Evolutionary conservation across 2,329 filamentous ascomycete species (phyloP).

Genomic region (Graphium sp.): DNA sequence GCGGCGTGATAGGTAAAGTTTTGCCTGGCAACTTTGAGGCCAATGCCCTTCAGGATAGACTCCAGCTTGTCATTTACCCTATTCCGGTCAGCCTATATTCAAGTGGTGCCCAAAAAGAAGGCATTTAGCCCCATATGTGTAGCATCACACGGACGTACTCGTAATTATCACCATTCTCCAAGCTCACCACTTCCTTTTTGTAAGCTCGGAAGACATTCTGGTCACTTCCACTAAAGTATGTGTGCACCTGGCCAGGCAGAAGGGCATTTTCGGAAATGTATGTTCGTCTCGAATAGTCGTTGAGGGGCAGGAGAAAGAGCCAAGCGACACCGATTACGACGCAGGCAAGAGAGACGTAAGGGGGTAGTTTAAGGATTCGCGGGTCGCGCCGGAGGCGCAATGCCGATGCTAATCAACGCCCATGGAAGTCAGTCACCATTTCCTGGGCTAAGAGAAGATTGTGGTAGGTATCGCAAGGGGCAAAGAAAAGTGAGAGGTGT

Average conservation of each 20-base stretch:
- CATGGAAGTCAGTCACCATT: too few species aligned
- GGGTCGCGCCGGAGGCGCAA: conserved; percentile 64
- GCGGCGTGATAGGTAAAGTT: conserved; percentile 73
- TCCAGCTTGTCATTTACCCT: conserved; percentile 56
- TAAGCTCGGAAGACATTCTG: conserved; percentile 90
- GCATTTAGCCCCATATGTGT: neutral
- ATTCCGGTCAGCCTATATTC: too few species aligned
- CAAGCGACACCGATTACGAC: conserved; percentile 74
- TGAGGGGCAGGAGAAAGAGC: conserved; percentile 76
- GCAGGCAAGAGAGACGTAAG: conserved; percentile 73
- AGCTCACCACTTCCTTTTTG: conserved; percentile 58
- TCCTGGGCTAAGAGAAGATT: too few species aligned
- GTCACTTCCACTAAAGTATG: conserved; percentile 92
- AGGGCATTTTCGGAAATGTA: conserved; percentile 98
- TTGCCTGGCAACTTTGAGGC: conserved; percentile 76
- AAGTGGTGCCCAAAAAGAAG: neutral
- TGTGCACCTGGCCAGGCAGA: conserved; percentile 89
- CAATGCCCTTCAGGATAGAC: conserved; percentile 58
- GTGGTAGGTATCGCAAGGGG: too few species aligned
- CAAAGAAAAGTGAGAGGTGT: too few species aligned
- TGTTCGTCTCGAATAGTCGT: conserved; percentile 79
- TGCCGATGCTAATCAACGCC: conserved; percentile 44
- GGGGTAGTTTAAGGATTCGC: conserved; percentile 66
- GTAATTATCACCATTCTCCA: conserved; percentile 35
- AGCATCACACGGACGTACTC: conserved; percentile 21